Evolutionary conservation across 139 green algal genomes (phyloP).

Genomic region (Yamagishiella unicocca): DNA sequence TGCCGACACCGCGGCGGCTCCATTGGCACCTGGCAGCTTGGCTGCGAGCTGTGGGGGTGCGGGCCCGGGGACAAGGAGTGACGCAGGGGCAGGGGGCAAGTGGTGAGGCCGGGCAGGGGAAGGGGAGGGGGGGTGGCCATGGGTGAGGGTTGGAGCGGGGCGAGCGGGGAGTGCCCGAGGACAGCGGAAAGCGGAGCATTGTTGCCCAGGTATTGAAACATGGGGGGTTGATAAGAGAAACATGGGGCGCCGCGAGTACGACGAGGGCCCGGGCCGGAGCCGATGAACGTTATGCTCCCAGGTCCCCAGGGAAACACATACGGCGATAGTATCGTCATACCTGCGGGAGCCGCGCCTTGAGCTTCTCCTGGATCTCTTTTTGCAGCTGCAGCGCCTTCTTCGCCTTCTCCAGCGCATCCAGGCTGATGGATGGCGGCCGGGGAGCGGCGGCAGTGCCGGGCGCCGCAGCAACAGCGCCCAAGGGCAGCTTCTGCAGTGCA

Average conservation of each 20-base stretch:
- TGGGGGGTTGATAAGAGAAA: no score
- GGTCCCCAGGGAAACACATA: no score
- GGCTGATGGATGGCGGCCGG: not conserved
- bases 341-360: slow-evolving; percentile 62
- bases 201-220: no score
- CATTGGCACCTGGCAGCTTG: not conserved
- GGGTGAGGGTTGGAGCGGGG: no score
- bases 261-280: no score
- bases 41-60: not conserved
- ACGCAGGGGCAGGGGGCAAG: not conserved
- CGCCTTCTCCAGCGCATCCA: slow-evolving; percentile 63
- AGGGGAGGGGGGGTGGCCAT: not conserved
- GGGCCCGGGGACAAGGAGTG: no score
- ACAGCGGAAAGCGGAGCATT: no score
- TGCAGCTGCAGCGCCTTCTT: slow-evolving; percentile 71
- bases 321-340: no score
- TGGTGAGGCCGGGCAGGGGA: not conserved
- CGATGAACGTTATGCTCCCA: no score
- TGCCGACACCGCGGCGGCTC: not conserved
- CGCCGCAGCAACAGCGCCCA: not conserved
- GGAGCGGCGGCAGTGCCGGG: not conserved
- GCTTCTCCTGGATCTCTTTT: slow-evolving; percentile 69
- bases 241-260: no score
- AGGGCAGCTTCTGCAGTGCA: slow-evolving; percentile 9
- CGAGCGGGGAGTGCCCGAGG: no score